Conservation (phyloP, 495 filamentous ascomycete species). For the Annulohypoxylon bovei region DNA sequence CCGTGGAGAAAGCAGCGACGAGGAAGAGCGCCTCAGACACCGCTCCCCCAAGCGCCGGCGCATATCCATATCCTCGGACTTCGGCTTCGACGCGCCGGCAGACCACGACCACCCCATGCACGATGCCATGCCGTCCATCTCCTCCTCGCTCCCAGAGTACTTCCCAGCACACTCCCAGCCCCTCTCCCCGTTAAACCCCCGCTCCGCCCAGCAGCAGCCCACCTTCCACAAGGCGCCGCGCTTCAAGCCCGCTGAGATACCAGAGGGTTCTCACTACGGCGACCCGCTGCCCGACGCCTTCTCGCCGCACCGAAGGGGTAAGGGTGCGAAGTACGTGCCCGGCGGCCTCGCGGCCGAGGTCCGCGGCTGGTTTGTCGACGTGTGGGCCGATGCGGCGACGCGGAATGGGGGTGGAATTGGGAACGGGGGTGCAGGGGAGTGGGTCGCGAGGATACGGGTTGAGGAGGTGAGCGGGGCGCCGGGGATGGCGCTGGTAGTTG, state of each 20-base stretch:
- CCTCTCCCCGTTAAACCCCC: neutral
- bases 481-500: slow-evolving; percentile 59
- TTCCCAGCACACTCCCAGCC: neutral
- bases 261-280: slow-evolving; percentile 25
- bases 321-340: slow-evolving; percentile 50
- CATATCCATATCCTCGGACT: slow-evolving; percentile 41
- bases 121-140: neutral
- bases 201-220: slow-evolving; percentile 28
- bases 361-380: slow-evolving; percentile 58
- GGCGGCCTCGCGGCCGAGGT: slow-evolving; percentile 57
- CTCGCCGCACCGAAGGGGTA: slow-evolving; percentile 52
- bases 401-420: neutral
- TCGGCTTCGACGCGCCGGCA: slow-evolving; percentile 1
- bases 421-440: slow-evolving; percentile 14
- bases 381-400: slow-evolving; percentile 41
- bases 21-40: slow-evolving; percentile 11
- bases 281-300: slow-evolving; percentile 51
- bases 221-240: slow-evolving; percentile 51
- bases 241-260: slow-evolving; percentile 50
- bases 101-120: slow-evolving; percentile 16
- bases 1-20: slow-evolving; percentile 20
- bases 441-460: slow-evolving; percentile 38
- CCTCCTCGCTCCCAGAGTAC: slow-evolving; percentile 1
- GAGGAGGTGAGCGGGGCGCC: slow-evolving; percentile 57
- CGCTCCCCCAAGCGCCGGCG: slow-evolving; percentile 41